Evolutionary conservation across 1,139 yeast genomes (phyloP), one percentile per base, ranked within the genome.

Genomic region (Candida pseudoviswanathii): DNA sequence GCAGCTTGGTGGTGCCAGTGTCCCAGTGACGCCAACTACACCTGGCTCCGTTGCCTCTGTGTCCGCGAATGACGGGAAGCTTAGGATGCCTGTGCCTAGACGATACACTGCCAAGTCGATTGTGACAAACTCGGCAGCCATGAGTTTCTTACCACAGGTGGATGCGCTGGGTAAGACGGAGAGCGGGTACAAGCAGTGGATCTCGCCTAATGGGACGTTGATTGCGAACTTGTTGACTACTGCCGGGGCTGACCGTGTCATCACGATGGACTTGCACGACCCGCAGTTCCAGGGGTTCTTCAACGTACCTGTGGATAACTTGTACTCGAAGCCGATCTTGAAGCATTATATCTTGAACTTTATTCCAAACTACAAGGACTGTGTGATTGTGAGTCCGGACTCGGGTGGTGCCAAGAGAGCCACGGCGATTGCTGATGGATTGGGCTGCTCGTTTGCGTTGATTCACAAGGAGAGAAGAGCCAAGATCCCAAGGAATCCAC

Each of bases 381-480:
- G 95, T 34, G 90, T 92, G 51, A 87, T 94, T 53, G 90, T 91
- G 24, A 90, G 97, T 1, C 99, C 99, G 2, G 99, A 94, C 73
- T 99, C 99, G 3, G 99, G 99, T 62, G 99, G 99, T 51, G 99
- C 99, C 52, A 94, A 94, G 70, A 83, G 99, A 64, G 99, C 96
- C 8, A 98, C 99, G 2, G 89, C 94, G 6, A 77, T 94, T 58
- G 98, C 98, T 45, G 98, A 94, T 68, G 81, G 91, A 56, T 77
- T 94, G 56, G 98, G 92, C 66, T 78, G 92, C 61, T 91, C 91
- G 70, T 94, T 94, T 71, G 98, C 99, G 10, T 82, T 94, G 66
- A 94, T 94, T 61, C 99, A 94, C 71, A 94, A 94, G 71, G 99
- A 94, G 72, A 83, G 99, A 64, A 16, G 16, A 16, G 16, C 16